Conservation (phyloP, 441 rosid genomes). For the Corymbia calophylla region DNA sequence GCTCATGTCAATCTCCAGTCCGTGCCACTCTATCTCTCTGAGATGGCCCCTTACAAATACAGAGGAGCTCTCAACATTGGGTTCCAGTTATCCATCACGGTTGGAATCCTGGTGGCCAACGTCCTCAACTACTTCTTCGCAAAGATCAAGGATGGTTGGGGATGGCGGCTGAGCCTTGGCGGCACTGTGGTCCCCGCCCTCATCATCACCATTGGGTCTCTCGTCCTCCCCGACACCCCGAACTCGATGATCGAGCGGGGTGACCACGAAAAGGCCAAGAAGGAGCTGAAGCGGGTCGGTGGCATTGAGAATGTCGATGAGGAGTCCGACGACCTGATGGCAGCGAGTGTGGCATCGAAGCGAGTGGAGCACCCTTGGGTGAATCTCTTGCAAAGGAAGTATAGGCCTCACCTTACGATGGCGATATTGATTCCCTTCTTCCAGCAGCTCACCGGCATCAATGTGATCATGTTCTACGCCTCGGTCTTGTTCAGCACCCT, state of each 20-base stretch:
- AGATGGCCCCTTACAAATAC: constrained; percentile 78
- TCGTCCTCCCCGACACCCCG: constrained; percentile 74
- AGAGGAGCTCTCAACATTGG: constrained; percentile 83
- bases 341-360: constrained; percentile 57
- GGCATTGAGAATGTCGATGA: constrained; percentile 52
- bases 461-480: constrained; percentile 84
- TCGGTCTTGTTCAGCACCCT: constrained; percentile 69
- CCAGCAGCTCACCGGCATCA: constrained; percentile 80
- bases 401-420: constrained; percentile 70
- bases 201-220: constrained; percentile 53
- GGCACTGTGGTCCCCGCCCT: constrained; percentile 85
- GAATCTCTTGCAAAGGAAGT: constrained; percentile 50
- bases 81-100: constrained; percentile 67
- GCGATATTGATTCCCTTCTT: constrained; percentile 65
- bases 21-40: constrained; percentile 83
- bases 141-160: constrained; percentile 66
- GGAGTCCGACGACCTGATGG: constrained; percentile 55
- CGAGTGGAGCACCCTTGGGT: constrained; percentile 60
- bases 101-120: constrained; percentile 67
- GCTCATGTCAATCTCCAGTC: constrained; percentile 33
- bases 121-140: constrained; percentile 57
- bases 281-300: constrained; percentile 37
- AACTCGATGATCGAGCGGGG: constrained; percentile 89
- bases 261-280: constrained; percentile 29
- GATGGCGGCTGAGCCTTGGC: constrained; percentile 80